Conservation (phyloP, 345 rosid genomes). For the Moricandia moricandioides region DNA sequence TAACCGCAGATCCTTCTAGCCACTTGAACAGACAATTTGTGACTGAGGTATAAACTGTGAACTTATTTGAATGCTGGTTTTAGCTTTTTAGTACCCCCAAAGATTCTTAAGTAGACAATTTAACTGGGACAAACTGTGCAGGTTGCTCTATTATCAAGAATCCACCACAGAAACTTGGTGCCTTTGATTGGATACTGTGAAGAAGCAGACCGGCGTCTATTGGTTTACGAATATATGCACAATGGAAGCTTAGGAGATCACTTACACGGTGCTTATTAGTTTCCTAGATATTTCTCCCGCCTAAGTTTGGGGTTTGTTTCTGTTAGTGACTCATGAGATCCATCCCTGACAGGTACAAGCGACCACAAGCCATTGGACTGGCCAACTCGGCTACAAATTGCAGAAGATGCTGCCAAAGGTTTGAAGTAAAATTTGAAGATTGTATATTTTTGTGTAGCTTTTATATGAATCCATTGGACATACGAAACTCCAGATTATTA, state of each 20-base stretch:
- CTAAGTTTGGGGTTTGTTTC: neutral
- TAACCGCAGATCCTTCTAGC: slow-evolving; percentile 68
- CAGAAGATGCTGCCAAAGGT: slow-evolving; percentile 98
- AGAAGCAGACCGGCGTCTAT: slow-evolving; percentile 63
- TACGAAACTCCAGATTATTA: slow-evolving; percentile 42
- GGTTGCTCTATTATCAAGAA: slow-evolving; percentile 93
- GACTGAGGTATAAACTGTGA: slow-evolving; percentile 62
- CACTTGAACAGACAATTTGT: slow-evolving; percentile 75
- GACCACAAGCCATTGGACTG: slow-evolving; percentile 65
- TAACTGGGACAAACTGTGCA: slow-evolving; percentile 30
- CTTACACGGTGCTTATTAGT: slow-evolving; percentile 47
- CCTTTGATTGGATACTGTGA: slow-evolving; percentile 94
- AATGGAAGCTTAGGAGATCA: slow-evolving; percentile 86
- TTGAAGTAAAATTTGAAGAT: slow-evolving; percentile 8
- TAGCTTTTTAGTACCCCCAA: neutral
- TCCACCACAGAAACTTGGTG: slow-evolving; percentile 95
- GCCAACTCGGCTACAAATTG: slow-evolving; percentile 71
- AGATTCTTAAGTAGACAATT: neutral
- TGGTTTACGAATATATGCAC: slow-evolving; percentile 97
- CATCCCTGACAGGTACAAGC: slow-evolving; percentile 49
- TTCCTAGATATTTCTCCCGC: slow-evolving; percentile 17
- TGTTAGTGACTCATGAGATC: slow-evolving; percentile 2
- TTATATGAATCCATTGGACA: slow-evolving; percentile 26
- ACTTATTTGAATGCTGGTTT: neutral
- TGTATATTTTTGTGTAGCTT: neutral